A percentile compares a stretch with the other conserved stretches of the same genome.
Conservation (phyloP, 805 yeast species). For the Wickerhamomyces silvicola region DNA sequence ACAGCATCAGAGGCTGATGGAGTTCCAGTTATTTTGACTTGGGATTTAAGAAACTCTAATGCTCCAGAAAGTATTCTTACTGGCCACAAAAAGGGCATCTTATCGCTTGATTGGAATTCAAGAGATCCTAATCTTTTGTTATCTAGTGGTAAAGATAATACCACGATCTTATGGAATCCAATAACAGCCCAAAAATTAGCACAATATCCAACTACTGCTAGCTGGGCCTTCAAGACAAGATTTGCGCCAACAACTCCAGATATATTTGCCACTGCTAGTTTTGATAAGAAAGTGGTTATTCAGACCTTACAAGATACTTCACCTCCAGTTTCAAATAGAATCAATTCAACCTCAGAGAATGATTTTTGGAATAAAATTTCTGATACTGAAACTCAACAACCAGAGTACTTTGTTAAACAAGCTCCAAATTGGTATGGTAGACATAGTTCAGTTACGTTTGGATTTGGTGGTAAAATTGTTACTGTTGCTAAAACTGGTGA, state of each 20-base stretch:
- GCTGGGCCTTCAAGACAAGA: slow-evolving; percentile 86
- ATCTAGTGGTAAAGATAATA: slow-evolving; percentile 90
- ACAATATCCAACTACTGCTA: slow-evolving; percentile 84
- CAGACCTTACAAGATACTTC: slow-evolving; percentile 87
- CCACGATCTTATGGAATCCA: slow-evolving; percentile 90
- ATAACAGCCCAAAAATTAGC: slow-evolving; percentile 64
- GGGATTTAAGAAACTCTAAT: slow-evolving; percentile 93
- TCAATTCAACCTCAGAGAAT: slow-evolving; percentile 45
- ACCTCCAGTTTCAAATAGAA: slow-evolving; percentile 43
- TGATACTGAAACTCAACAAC: slow-evolving; percentile 62
- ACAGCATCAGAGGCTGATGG: slow-evolving; percentile 84
- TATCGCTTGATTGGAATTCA: slow-evolving; percentile 90
- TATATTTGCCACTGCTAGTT: slow-evolving; percentile 79
- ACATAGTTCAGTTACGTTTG: slow-evolving; percentile 73
- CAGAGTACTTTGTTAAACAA: slow-evolving; percentile 63
- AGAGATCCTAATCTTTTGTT: slow-evolving; percentile 73
- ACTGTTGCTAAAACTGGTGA: slow-evolving; percentile 37
- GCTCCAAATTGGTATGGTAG: slow-evolving; percentile 87
- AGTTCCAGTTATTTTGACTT: slow-evolving; percentile 72
- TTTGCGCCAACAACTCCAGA: slow-evolving; percentile 91
- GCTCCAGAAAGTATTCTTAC: slow-evolving; percentile 73
- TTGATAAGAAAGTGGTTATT: slow-evolving; percentile 73
- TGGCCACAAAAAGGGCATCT: slow-evolving; percentile 85
- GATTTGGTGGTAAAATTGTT: slow-evolving; percentile 89
- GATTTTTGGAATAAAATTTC: slow-evolving; percentile 85